Conservation (phyloP, 1,139 yeast genomes). For the Kazachstania sp. region DNA sequence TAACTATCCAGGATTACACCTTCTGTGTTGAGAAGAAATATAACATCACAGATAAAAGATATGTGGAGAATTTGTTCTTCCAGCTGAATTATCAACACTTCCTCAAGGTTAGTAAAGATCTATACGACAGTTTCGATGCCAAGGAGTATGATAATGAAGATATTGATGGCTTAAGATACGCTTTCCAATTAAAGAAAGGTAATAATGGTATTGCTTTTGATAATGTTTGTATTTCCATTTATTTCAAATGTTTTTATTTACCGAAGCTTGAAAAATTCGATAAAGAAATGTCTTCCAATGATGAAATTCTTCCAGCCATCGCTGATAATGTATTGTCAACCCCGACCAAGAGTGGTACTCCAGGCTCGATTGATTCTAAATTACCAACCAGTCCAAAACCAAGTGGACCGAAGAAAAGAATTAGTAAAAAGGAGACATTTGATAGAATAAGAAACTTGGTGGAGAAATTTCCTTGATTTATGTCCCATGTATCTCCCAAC, state of each 20-base stretch:
- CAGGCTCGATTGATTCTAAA: neutral
- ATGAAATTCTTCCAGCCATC: neutral
- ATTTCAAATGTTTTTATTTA: constrained; percentile 24
- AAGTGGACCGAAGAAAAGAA: constrained; percentile 19
- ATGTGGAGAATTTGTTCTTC: constrained; percentile 22
- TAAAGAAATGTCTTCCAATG: neutral
- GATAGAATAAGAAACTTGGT: constrained; percentile 24
- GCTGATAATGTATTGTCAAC: neutral
- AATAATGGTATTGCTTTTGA: constrained; percentile 29
- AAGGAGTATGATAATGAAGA: constrained; percentile 14
- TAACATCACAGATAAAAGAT: constrained; percentile 22
- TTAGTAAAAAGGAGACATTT: constrained; percentile 30
- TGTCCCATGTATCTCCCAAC: no score
- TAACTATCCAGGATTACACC: constrained; percentile 19
- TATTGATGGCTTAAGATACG: constrained; percentile 19
- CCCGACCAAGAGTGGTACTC: neutral
- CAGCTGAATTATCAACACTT: constrained; percentile 22
- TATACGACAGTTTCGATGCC: constrained; percentile 14
- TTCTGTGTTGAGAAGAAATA: constrained; percentile 15
- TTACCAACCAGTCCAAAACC: constrained; percentile 6
- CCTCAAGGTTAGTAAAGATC: constrained; percentile 16
- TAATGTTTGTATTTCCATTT: constrained; percentile 25
- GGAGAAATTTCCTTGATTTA: constrained; percentile 16
- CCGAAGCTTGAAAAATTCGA: constrained; percentile 12
- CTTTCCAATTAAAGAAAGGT: constrained; percentile 28